Evolutionary conservation across 2,329 filamentous ascomycete species (phyloP).

Genomic region (Neophaeococcomyces mojaviensis): DNA sequence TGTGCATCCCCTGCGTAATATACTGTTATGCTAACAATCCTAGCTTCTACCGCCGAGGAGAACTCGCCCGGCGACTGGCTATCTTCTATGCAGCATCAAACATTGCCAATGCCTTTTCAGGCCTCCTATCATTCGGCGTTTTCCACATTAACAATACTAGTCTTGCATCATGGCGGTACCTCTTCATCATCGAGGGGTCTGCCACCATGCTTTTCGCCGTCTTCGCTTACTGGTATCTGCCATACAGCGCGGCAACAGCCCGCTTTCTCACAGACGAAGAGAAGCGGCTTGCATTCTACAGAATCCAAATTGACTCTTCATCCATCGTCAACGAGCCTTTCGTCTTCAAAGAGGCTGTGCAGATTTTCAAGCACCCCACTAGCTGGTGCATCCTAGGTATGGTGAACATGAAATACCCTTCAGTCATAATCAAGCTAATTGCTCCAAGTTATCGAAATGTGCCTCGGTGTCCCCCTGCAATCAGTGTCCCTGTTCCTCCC

Average conservation of each 20-base stretch:
- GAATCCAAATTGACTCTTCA: constrained; percentile 69
- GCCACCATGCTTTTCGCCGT: constrained; percentile 54
- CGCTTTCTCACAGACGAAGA: constrained; percentile 60
- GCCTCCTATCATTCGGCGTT: constrained; percentile 52
- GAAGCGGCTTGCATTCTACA: constrained; percentile 59
- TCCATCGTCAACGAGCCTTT: constrained; percentile 54
- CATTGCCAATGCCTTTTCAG: constrained; percentile 62
- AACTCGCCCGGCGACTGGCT: constrained; percentile 62
- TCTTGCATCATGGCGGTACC: constrained; percentile 45
- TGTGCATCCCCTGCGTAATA: too few relatives aligned
- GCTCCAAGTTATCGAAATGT: constrained; percentile 45
- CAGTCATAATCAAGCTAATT: not conserved
- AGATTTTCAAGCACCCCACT: constrained; percentile 47
- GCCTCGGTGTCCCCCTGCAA: constrained; percentile 52
- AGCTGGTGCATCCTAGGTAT: constrained; percentile 46
- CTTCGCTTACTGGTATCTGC: constrained; percentile 64
- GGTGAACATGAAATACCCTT: not conserved
- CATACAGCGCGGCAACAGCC: constrained; percentile 55
- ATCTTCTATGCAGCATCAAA: constrained; percentile 70
- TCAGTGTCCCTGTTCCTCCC: constrained; percentile 52
- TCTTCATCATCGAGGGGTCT: constrained; percentile 47
- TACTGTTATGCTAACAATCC: too few relatives aligned
- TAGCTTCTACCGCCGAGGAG: constrained; percentile 65
- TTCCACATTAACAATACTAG: constrained; percentile 49
- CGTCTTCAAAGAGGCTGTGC: constrained; percentile 43